Evolutionary conservation across 176 grass and related monocot species (phyloP), one percentile per base, ranked within the genome.

Genomic region (Carex myosuroides): DNA sequence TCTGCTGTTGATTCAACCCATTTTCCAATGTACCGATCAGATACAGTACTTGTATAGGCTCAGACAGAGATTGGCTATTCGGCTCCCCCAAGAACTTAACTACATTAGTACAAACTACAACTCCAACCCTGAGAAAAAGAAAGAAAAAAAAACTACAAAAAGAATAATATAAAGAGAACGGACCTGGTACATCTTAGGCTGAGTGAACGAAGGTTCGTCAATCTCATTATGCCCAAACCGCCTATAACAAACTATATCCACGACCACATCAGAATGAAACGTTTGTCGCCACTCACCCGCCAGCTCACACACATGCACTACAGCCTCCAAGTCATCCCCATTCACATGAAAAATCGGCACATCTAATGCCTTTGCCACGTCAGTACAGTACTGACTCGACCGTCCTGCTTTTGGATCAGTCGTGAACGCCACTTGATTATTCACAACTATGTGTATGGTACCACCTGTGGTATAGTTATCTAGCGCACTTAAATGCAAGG

Each of bases 171-270:
- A 30, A 82, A 52, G 9, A 35, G 67, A 54, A 13, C 39, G 81
- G 63, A 97, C 95, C 95, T 97, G 69, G 77, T 97, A 97, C 95
- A 97, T 97, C 82, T 89, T 94, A 79, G 95, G 95, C 56, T 97
- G 95, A 13, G 95, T 97, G 81, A 97, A 97, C 50, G 92, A 97
- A 37, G 95, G 95, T 29, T 97, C 95, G 42, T 97, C 95, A 14
- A 97, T 97, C 84, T 97, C 95, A 70, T 97, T 97, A 58, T 97
- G 95, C 7, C 95, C 95, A 63, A 97, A 94, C 53, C 95, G 87
- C 48, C 95, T 86, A 65, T 97, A 97, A 78, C 95, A 97, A 60
- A 97, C 90, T 46, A 97, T 77, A 79, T 97, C 95, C 1, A 97
- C 89, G 2, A 97, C 95, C 5, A 97, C 95, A 54, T 97, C 95